Conservation (phyloP, 257 asterid species). For the Paraleonurus japonicus region DNA sequence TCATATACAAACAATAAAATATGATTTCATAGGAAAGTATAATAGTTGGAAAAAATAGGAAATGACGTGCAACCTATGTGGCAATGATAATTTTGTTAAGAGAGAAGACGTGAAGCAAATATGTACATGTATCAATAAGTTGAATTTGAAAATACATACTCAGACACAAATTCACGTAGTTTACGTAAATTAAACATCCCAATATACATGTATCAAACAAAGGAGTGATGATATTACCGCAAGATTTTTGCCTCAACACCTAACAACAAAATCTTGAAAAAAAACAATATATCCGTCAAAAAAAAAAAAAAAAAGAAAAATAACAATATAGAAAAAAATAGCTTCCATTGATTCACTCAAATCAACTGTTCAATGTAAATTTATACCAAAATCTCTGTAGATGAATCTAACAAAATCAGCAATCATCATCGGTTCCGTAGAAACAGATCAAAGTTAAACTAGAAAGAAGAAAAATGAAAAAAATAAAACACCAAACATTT, state of each 20-base stretch:
- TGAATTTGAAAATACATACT: too few species aligned
- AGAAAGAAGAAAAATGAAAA: background rate
- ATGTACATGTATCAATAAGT: too few species aligned
- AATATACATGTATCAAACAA: background rate
- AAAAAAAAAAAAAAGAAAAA: too few species aligned
- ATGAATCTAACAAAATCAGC: constrained; percentile 21
- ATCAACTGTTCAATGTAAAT: background rate
- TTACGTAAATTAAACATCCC: background rate
- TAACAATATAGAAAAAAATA: background rate
- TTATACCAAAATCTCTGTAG: constrained; percentile 15
- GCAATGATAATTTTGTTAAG: too few species aligned
- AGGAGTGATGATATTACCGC: background rate
- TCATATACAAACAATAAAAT: too few species aligned
- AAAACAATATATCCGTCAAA: too few species aligned
- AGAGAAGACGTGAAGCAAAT: too few species aligned
- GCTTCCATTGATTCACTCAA: constrained; percentile 16
- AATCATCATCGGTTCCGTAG: background rate
- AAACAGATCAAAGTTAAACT: constrained; percentile 2
- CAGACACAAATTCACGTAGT: background rate
- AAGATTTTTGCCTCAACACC: background rate
- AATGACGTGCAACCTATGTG: too few species aligned
- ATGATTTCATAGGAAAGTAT: too few species aligned
- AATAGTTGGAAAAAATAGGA: too few species aligned
- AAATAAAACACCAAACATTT: background rate
- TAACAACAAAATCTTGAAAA: background rate